phyloP scores from a whole-genome alignment of 768 basidiomycete species.

The Cubamyces sp. region DNA sequence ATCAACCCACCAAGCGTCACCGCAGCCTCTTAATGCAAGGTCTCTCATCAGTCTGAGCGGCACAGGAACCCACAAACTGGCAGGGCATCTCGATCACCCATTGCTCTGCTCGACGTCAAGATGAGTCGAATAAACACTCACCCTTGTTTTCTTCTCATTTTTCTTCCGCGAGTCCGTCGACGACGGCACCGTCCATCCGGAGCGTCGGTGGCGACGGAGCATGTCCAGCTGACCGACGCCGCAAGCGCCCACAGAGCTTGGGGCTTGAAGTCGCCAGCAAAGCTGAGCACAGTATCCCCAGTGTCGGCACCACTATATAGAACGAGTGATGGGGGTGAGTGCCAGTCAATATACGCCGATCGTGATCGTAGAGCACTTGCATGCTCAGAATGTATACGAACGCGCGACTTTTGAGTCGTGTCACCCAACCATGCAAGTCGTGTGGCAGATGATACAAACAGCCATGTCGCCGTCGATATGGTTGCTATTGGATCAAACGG shows the following conservation, averaged over 20 bases:
- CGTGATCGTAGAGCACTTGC: too few relatives aligned
- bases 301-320: too few relatives aligned
- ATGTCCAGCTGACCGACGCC: conserved; percentile 8
- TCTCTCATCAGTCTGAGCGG: conserved; percentile 3
- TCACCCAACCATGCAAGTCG: too few relatives aligned
- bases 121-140: not conserved
- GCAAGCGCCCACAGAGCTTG: not conserved
- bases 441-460: too few relatives aligned
- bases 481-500: too few relatives aligned
- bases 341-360: too few relatives aligned
- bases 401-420: too few relatives aligned
- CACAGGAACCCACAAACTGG: conserved; percentile 8
- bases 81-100: not conserved
- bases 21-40: not conserved
- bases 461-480: too few relatives aligned
- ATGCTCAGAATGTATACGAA: too few relatives aligned
- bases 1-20: not conserved
- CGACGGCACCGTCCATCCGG: not conserved
- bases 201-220: not conserved
- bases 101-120: too few relatives aligned
- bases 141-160: conserved; percentile 1
- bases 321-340: too few relatives aligned
- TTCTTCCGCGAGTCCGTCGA: conserved; percentile 3
- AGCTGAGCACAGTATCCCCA: too few relatives aligned
- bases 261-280: not conserved